phyloP scores from a whole-genome alignment of 768 basidiomycete genomes.

The Boletus huronensis region DNA sequence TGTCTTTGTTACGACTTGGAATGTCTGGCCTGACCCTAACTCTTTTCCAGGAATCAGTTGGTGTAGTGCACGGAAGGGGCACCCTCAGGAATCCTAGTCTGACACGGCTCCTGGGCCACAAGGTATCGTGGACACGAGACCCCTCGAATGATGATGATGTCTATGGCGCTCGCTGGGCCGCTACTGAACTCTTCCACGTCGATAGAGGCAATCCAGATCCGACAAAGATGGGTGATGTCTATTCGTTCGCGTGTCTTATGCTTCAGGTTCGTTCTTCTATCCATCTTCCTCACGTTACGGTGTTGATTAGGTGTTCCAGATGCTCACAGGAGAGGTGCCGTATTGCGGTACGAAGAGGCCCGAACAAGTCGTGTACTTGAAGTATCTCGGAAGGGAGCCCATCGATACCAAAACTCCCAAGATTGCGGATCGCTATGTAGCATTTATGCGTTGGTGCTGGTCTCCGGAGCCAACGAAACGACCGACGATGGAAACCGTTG shows the following conservation, averaged over 20 bases:
- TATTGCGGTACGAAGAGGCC: slow-evolving; percentile 7
- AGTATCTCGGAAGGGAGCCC: slow-evolving; percentile 11
- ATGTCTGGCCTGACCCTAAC: not conserved
- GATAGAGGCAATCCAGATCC: not conserved
- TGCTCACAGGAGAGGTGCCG: slow-evolving; percentile 6
- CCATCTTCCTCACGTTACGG: not conserved
- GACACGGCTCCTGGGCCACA: too few relatives aligned
- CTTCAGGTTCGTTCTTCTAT: slow-evolving; percentile 8
- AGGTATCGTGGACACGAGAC: too few relatives aligned
- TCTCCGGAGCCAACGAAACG: slow-evolving; percentile 7
- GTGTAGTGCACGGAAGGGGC: slow-evolving; percentile 1
- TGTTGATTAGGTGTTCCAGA: not conserved
- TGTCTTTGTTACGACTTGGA: not conserved
- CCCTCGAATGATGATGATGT: not conserved
- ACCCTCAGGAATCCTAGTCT: not conserved
- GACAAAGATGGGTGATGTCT: slow-evolving; percentile 15
- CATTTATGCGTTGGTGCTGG: slow-evolving; percentile 11
- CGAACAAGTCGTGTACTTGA: slow-evolving; percentile 15
- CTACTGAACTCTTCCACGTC: slow-evolving; percentile 7
- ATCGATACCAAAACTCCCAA: slow-evolving; percentile 8
- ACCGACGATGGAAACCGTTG: slow-evolving; percentile 7
- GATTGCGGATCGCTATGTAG: not conserved
- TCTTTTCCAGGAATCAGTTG: slow-evolving; percentile 1
- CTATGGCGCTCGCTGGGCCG: slow-evolving; percentile 10
- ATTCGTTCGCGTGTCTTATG: slow-evolving; percentile 16